Conservation (phyloP, 164 flowering plant species). For the Umbellularia californica region DNA sequence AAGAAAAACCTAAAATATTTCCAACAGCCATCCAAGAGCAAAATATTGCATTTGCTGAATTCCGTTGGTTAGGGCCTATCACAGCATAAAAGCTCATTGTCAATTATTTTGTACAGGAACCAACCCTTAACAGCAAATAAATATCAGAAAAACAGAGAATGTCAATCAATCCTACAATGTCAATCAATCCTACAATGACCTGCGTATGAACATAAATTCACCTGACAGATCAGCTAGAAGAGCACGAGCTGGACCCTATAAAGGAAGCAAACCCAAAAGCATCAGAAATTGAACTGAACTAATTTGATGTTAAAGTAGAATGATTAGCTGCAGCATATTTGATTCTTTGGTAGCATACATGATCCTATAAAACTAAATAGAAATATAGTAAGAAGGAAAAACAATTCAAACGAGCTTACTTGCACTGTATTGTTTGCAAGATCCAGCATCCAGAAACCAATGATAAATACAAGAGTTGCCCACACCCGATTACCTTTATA, state of each 20-base stretch:
- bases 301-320: no score
- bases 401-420: slow-evolving; percentile 34
- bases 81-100: background rate
- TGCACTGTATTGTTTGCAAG: slow-evolving; percentile 99
- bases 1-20: slow-evolving; percentile 84
- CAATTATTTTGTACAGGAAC: no score
- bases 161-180: slow-evolving; percentile 6
- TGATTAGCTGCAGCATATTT: no score
- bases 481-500: slow-evolving; percentile 85
- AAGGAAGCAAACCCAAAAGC: slow-evolving; percentile 2
- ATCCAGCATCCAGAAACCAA: slow-evolving; percentile 99
- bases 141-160: background rate
- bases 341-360: no score
- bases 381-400: slow-evolving; percentile 6
- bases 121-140: no score
- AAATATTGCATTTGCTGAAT: slow-evolving; percentile 88
- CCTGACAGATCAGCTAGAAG: slow-evolving; percentile 97
- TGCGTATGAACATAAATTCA: slow-evolving; percentile 15
- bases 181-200: slow-evolving; percentile 3
- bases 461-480: slow-evolving; percentile 81
- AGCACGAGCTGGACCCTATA: slow-evolving; percentile 99
- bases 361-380: background rate
- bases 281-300: no score
- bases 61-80: slow-evolving; percentile 85
- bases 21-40: slow-evolving; percentile 99